phyloP scores from a whole-genome alignment of 2,329 filamentous ascomycete species.

The Colletotrichum gigasporum region DNA sequence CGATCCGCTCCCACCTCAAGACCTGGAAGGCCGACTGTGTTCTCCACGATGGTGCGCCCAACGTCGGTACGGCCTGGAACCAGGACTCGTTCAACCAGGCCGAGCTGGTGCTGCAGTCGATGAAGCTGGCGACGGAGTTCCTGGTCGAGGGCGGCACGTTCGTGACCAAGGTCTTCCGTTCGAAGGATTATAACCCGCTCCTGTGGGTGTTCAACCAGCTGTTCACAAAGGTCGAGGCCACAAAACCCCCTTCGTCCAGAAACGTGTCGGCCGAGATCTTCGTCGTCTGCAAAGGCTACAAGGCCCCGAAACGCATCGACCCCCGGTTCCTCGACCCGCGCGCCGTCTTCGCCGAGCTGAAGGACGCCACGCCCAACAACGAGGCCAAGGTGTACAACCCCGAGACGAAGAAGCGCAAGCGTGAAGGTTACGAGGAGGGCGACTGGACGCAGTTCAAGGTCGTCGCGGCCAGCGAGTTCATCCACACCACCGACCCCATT shows the following conservation, averaged over 20 bases:
- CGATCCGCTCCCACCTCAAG: constrained; percentile 89
- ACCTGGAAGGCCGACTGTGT: constrained; percentile 97
- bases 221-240: constrained; percentile 94
- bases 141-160: constrained; percentile 89
- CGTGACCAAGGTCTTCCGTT: constrained; percentile 96
- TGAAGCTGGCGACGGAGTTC: constrained; percentile 96
- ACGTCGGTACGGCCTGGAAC: constrained; percentile 97
- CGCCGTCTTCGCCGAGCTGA: constrained; percentile 92
- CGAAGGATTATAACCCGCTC: constrained; percentile 95
- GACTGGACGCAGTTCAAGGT: constrained; percentile 95
- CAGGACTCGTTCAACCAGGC: constrained; percentile 99
- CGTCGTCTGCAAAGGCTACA: constrained; percentile 94
- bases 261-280: constrained; percentile 99
- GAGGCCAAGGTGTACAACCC: constrained; percentile 99
- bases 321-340: constrained; percentile 90
- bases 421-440: constrained; percentile 97
- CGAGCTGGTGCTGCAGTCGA: constrained; percentile 86
- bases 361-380: constrained; percentile 87
- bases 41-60: constrained; percentile 95
- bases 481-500: constrained; percentile 93
- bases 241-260: constrained; percentile 93
- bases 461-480: constrained; percentile 87
- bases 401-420: constrained; percentile 95
- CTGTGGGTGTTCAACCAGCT: constrained; percentile 98
- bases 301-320: constrained; percentile 92